Conservation (phyloP, 2,329 filamentous ascomycete genomes). For the Aspergillus sclerotialis region DNA sequence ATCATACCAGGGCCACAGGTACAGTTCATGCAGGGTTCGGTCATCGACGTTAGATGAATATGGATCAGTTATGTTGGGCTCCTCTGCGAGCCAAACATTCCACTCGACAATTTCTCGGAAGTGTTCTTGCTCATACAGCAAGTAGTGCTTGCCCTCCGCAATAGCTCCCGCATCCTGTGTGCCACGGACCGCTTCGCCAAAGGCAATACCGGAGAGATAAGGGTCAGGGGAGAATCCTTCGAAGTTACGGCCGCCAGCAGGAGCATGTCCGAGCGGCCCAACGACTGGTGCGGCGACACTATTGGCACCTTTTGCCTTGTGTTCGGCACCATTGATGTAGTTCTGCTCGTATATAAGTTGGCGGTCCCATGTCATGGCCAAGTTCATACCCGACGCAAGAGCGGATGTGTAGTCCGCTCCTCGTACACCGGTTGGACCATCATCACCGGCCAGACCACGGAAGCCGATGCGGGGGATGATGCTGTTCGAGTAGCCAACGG, state of each 20-base stretch:
- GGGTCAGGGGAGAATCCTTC: slow-evolving; percentile 42
- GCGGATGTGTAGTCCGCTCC: slow-evolving; percentile 63
- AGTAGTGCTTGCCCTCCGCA: slow-evolving; percentile 30
- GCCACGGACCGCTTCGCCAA: slow-evolving; percentile 44
- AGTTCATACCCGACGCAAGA: slow-evolving; percentile 67
- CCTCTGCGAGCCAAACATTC: background rate
- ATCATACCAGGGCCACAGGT: slow-evolving; percentile 72
- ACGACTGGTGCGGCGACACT: slow-evolving; percentile 37
- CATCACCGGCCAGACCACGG: slow-evolving; percentile 22
- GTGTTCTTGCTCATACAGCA: slow-evolving; percentile 51
- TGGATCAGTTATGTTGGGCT: too few species aligned
- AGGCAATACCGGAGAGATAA: slow-evolving; percentile 36
- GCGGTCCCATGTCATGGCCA: slow-evolving; percentile 55
- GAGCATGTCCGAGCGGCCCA: slow-evolving; percentile 35
- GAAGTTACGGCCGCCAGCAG: slow-evolving; percentile 20
- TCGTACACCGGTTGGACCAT: slow-evolving; percentile 48
- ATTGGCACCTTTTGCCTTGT: slow-evolving; percentile 28
- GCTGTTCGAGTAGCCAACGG: too few species aligned
- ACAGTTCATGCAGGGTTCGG: slow-evolving; percentile 67
- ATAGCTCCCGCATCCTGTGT: slow-evolving; percentile 48
- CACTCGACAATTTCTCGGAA: background rate
- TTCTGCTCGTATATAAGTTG: slow-evolving; percentile 49
- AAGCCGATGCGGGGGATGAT: too few species aligned
- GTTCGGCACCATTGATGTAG: slow-evolving; percentile 48
- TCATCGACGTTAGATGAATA: slow-evolving; percentile 59